Percentiles rank a stretch among this genome's conserved stretches.
Conservation (phyloP, 495 filamentous ascomycete species). For the Amorphotheca resinae region DNA sequence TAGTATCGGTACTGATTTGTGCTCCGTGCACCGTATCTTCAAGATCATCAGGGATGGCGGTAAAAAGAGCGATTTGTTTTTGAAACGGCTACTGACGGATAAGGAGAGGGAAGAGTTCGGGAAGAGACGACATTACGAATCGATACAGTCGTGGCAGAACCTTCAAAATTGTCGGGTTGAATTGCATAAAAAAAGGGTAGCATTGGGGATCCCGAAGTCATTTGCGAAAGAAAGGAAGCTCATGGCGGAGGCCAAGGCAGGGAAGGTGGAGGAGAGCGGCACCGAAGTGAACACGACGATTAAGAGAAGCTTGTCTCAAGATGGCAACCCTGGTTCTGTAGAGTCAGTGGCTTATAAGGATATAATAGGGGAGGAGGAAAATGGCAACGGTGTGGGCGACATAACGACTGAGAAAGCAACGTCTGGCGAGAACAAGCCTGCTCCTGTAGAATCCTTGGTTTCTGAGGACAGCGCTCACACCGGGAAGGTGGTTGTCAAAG, state of each 20-base stretch:
- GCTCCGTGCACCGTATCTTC: slow-evolving; percentile 33
- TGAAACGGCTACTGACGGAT: slow-evolving; percentile 1
- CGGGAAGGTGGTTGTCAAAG: too few relatives aligned
- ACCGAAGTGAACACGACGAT: neutral
- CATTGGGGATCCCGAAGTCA: neutral
- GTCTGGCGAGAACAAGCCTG: too few relatives aligned
- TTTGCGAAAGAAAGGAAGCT: neutral
- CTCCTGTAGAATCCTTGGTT: too few relatives aligned
- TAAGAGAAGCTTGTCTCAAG: too few relatives aligned
- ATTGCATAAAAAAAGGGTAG: neutral
- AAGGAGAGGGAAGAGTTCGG: slow-evolving; percentile 3
- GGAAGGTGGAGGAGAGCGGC: neutral
- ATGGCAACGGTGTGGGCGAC: too few relatives aligned
- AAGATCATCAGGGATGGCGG: slow-evolving; percentile 14
- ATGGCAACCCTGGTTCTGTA: too few relatives aligned
- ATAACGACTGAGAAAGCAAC: too few relatives aligned
- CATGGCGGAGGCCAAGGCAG: neutral
- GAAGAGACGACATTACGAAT: neutral
- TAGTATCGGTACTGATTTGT: slow-evolving; percentile 45
- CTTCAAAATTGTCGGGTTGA: neutral
- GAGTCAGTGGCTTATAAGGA: too few relatives aligned
- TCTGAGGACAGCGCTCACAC: too few relatives aligned
- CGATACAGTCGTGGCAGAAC: neutral
- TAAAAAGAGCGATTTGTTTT: neutral
- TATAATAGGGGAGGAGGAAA: too few relatives aligned